Evolutionary conservation across 2,329 filamentous ascomycete species (phyloP).

Genomic region (Beauveria pseudobassiana): DNA sequence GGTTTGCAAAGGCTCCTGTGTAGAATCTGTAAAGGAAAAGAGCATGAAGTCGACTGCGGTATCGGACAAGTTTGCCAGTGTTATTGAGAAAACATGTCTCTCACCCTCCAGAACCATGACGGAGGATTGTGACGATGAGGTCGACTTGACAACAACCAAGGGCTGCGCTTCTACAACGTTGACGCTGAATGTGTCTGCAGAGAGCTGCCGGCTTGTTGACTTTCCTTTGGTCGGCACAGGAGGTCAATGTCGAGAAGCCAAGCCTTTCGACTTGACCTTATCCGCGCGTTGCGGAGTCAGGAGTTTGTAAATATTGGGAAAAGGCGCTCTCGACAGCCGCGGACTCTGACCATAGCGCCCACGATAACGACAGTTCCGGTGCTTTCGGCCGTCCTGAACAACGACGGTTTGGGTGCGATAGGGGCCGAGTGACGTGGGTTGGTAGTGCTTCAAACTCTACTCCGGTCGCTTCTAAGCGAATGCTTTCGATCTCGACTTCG

Average conservation of each 20-base stretch:
- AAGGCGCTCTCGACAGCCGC: constrained; percentile 70
- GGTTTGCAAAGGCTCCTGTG: constrained; percentile 66
- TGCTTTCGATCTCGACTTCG: constrained; percentile 78
- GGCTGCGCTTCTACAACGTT: constrained; percentile 78
- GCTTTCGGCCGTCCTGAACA: constrained; percentile 57
- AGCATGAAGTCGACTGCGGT: constrained; percentile 77
- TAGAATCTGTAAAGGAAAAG: constrained; percentile 86
- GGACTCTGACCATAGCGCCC: constrained; percentile 72
- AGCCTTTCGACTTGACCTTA: constrained; percentile 71
- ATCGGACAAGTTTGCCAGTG: constrained; percentile 68
- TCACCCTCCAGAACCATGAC: constrained; percentile 94
- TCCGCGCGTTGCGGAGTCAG: constrained; percentile 61
- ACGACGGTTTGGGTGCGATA: constrained; percentile 75
- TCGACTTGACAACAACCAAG: constrained; percentile 64
- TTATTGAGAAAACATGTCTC: constrained; percentile 66
- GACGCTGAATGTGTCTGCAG: constrained; percentile 48
- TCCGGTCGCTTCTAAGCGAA: constrained; percentile 68
- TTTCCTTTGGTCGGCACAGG: constrained; percentile 29
- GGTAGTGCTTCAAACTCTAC: constrained; percentile 60
- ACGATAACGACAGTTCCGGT: constrained; percentile 63
- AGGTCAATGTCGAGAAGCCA: constrained; percentile 45
- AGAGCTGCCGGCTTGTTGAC: constrained; percentile 34
- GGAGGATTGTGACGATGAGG: constrained; percentile 73
- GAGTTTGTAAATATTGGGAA: constrained; percentile 77
- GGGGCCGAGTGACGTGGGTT: constrained; percentile 60